phyloP scores from a whole-genome alignment of 192 early-diverging fungal genomes.

The Pecoramyces ruminantium region DNA sequence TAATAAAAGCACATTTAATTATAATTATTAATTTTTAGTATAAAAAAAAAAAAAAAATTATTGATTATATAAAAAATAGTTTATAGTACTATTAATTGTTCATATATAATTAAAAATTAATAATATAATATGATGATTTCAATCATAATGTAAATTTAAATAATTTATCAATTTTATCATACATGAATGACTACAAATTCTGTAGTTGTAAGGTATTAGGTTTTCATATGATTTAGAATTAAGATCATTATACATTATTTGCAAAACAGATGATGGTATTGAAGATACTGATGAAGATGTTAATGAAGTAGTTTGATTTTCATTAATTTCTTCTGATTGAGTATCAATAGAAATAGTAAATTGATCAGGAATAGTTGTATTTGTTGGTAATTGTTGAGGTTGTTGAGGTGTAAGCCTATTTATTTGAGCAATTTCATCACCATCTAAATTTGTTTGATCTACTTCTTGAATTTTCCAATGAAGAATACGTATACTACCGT shows the following conservation, averaged over 20 bases:
- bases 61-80: too few species aligned
- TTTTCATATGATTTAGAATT: not conserved
- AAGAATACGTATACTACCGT: not conserved
- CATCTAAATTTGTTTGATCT: not conserved
- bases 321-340: not conserved
- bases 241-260: not conserved
- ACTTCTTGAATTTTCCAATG: not conserved
- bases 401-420: not conserved
- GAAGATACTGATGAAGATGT: not conserved
- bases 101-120: too few species aligned
- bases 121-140: too few species aligned
- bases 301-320: not conserved
- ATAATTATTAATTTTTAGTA: too few species aligned
- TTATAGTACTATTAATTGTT: too few species aligned
- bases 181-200: not conserved
- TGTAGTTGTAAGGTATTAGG: not conserved
- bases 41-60: too few species aligned
- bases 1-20: too few species aligned
- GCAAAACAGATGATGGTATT: not conserved
- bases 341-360: not conserved
- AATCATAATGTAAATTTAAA: not conserved
- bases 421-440: not conserved
- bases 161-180: not conserved
- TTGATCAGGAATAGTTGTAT: not conserved
- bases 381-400: not conserved